Conservation (phyloP, 164 flowering plant genomes). For the Hamamelis virginiana region DNA sequence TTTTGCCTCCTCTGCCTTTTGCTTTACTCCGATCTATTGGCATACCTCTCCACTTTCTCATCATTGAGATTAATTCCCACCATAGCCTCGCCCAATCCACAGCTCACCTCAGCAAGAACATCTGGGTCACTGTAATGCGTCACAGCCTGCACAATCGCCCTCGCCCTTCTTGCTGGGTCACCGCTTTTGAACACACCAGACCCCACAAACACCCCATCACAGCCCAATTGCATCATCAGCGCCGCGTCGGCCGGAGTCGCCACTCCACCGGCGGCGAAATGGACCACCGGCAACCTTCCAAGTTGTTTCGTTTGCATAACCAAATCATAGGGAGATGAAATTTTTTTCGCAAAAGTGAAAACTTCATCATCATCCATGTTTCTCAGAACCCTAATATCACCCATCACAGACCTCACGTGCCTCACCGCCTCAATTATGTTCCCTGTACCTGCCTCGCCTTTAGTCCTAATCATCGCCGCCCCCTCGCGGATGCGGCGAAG, state of each 20-base stretch:
- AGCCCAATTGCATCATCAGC: slow-evolving; percentile 78
- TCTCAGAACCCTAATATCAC: slow-evolving; percentile 57
- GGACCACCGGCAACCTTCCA: slow-evolving; percentile 74
- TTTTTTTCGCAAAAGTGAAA: slow-evolving; percentile 60
- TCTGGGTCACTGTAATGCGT: slow-evolving; percentile 74
- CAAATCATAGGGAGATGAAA: slow-evolving; percentile 63
- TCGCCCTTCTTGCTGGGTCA: slow-evolving; percentile 55
- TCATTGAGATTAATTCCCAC: slow-evolving; percentile 66
- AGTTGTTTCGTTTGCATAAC: slow-evolving; percentile 80
- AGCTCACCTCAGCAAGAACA: slow-evolving; percentile 64
- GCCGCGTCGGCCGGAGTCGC: slow-evolving; percentile 84
- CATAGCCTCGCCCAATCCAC: slow-evolving; percentile 77
- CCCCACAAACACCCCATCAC: slow-evolving; percentile 78
- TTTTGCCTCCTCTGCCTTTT: neutral
- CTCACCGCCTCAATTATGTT: slow-evolving; percentile 71
- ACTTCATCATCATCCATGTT: slow-evolving; percentile 83
- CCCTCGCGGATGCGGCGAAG: slow-evolving; percentile 65
- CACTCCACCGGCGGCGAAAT: slow-evolving; percentile 77
- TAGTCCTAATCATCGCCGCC: slow-evolving; percentile 75
- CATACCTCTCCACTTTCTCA: slow-evolving; percentile 69
- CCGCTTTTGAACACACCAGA: slow-evolving; percentile 76
- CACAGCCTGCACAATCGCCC: slow-evolving; percentile 76
- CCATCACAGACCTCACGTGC: slow-evolving; percentile 74
- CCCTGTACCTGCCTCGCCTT: slow-evolving; percentile 80
- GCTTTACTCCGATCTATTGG: slow-evolving; percentile 51